Evolutionary conservation across 2,329 filamentous ascomycete species (phyloP), one percentile per base, ranked within the genome.

Genomic region (Xylariales sp.): DNA sequence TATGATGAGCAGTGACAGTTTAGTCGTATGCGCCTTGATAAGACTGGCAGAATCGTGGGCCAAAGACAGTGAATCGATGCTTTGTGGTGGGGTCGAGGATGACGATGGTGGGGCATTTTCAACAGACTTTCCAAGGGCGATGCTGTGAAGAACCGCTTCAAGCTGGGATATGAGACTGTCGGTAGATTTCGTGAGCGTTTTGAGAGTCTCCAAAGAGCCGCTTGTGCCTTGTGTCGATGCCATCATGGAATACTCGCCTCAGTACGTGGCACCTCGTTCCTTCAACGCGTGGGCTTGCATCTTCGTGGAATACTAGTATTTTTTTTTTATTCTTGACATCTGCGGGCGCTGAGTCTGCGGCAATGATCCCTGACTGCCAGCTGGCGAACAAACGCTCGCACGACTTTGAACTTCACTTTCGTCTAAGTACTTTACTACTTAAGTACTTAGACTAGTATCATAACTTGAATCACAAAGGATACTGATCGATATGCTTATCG

Each of bases 1-100:
- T 55, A 94, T 85, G 2, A 93, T 78, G 10, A 97, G 76, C 1
- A 96, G 81, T 0, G 87, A 91, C 19, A 96, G 73, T 48, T 95
- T 95, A 5, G 89, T 95, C 2, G 83, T 78, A 58, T 96, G 88
- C 0, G 89, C 87, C 58, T 80, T 82, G 45, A 95, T 78, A 4
- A 94, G 72, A 19, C 74, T 77, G 1, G 87, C 78, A 0, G 86
- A 76, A 53, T 90, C 84, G 52, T 78, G 76, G 24, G 90, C 79
- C 44, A 91, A 73, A 11, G 79, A 66, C 18, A 95, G 74, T 8
- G 80, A 71, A 48, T 84, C 63, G 57, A 78, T 49, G n/a, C 59
- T 45, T 11, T 56, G 32, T 28, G 50, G 46, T 2, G 41, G 40
- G 33, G 38, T 43, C 31, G 44, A 38, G 1, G 49, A 40, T 19